A percentile compares a stretch with the other conserved stretches of the same genome.
phyloP scores from a whole-genome alignment of 495 filamentous ascomycete genomes.

The Hyaloscypha hepaticicola region DNA sequence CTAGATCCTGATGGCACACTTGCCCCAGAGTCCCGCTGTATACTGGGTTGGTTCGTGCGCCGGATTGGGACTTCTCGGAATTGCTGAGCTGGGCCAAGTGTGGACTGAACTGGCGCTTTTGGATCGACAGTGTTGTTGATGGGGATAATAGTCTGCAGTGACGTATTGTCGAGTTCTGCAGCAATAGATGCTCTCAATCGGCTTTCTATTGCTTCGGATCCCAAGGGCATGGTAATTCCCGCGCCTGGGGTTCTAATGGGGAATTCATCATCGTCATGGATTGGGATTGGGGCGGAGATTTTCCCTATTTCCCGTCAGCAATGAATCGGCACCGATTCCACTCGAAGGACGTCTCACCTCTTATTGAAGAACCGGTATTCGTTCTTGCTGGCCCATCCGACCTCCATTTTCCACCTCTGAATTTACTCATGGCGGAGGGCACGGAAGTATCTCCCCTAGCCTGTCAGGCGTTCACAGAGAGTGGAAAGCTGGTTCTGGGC shows the following conservation, averaged over 20 bases:
- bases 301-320: not conserved
- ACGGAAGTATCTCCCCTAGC: not conserved
- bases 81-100: not conserved
- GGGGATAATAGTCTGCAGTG: slow-evolving; percentile 9
- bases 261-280: slow-evolving; percentile 46
- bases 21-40: slow-evolving; percentile 21
- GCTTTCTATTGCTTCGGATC: slow-evolving; percentile 14
- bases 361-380: slow-evolving; percentile 36
- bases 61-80: slow-evolving; percentile 10
- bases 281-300: slow-evolving; percentile 46
- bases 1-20: slow-evolving; percentile 21
- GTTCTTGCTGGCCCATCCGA: slow-evolving; percentile 9
- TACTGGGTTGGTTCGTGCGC: slow-evolving; percentile 9
- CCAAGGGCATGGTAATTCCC: slow-evolving; percentile 35
- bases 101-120: slow-evolving; percentile 2
- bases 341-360: slow-evolving; percentile 37
- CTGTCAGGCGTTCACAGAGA: slow-evolving; percentile 3
- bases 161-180: slow-evolving; percentile 7
- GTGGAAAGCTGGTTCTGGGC: not conserved
- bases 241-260: slow-evolving; percentile 41
- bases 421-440: slow-evolving; percentile 26
- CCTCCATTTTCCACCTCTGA: slow-evolving; percentile 24
- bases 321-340: not conserved
- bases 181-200: slow-evolving; percentile 12
- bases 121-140: slow-evolving; percentile 8